Percentiles rank a stretch among this genome's conserved stretches.
These are phyloP conservation scores for Xylaria sp. DNA, from an alignment of 2,329 filamentous ascomycete genomes.

Conservation along the genomic window DNA sequence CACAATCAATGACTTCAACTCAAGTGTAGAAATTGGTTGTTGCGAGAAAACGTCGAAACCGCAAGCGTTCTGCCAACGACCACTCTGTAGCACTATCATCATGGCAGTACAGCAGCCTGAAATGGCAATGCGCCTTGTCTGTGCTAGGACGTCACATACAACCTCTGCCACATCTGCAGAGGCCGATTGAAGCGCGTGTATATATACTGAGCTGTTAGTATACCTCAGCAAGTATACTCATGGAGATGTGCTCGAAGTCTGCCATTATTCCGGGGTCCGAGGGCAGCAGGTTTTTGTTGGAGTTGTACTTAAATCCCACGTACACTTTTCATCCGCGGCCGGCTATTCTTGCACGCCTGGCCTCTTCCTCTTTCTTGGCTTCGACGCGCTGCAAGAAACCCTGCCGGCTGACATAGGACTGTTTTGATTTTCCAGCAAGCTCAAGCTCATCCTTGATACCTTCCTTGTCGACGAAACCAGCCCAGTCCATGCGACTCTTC, in stretches of 20 bases:
- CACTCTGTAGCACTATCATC: not conserved
- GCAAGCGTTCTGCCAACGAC: not conserved
- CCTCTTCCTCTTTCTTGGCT: constrained; percentile 70
- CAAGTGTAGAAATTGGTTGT: no score
- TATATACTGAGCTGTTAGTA: constrained; percentile 1
- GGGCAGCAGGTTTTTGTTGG: not conserved
- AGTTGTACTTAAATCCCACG: not conserved
- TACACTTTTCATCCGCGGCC: constrained; percentile 47
- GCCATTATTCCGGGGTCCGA: not conserved
- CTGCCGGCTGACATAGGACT: constrained; percentile 70
- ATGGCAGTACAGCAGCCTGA: not conserved
- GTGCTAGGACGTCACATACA: not conserved
- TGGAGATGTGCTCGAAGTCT: not conserved
- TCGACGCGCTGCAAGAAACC: constrained; percentile 75
- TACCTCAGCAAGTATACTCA: not conserved
- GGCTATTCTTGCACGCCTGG: constrained; percentile 63
- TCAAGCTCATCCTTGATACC: constrained; percentile 76
- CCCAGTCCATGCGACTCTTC: constrained; percentile 80
- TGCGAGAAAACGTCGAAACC: not conserved
- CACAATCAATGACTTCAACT: not conserved
- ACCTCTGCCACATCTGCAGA: not conserved
- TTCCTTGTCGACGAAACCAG: constrained; percentile 76
- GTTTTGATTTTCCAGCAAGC: constrained; percentile 72
- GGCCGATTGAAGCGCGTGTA: not conserved
- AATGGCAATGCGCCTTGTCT: not conserved